Evolutionary conservation across 495 filamentous ascomycete genomes (phyloP).

Genomic region (Thermochaetoides thermophila): DNA sequence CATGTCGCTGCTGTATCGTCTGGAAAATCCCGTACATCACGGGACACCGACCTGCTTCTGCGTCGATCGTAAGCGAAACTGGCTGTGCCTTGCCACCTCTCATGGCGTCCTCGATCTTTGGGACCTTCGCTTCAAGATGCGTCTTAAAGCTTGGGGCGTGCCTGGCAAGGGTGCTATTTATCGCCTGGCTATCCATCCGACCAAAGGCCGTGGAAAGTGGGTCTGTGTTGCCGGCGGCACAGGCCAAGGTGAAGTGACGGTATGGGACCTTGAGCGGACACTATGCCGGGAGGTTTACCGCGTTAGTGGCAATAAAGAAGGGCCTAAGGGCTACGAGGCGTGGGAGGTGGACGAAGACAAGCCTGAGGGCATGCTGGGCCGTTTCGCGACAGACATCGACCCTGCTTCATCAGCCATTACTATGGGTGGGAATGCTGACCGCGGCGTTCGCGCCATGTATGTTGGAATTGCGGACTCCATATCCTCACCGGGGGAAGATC

Average conservation of each 20-base stretch:
- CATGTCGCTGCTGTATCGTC: slow-evolving; percentile 65
- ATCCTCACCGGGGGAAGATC: slow-evolving; percentile 43
- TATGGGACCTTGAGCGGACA: slow-evolving; percentile 90
- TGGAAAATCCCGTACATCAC: slow-evolving; percentile 87
- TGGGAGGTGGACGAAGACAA: slow-evolving; percentile 85
- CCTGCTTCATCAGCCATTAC: slow-evolving; percentile 20
- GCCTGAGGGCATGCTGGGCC: slow-evolving; percentile 74
- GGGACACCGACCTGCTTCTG: slow-evolving; percentile 90
- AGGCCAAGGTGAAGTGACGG: slow-evolving; percentile 79
- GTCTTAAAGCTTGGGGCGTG: slow-evolving; percentile 79
- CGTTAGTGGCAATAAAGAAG: slow-evolving; percentile 39
- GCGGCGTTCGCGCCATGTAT: slow-evolving; percentile 46
- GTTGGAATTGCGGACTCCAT: slow-evolving; percentile 35
- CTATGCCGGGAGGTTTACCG: slow-evolving; percentile 83
- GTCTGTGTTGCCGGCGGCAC: slow-evolving; percentile 81
- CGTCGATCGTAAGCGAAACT: slow-evolving; percentile 67
- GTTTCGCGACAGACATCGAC: slow-evolving; percentile 64
- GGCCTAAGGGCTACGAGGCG: slow-evolving; percentile 58
- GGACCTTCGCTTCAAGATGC: slow-evolving; percentile 86
- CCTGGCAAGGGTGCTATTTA: slow-evolving; percentile 71
- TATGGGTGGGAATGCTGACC: slow-evolving; percentile 27
- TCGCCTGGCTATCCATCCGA: slow-evolving; percentile 60
- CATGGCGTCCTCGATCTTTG: slow-evolving; percentile 89
- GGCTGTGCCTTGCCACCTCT: slow-evolving; percentile 82
- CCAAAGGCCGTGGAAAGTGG: slow-evolving; percentile 60